Percentiles rank a stretch among this genome's conserved stretches.
Evolutionary conservation across 805 yeast species (phyloP).

Genomic region (Dipodascopsis tothii): DNA sequence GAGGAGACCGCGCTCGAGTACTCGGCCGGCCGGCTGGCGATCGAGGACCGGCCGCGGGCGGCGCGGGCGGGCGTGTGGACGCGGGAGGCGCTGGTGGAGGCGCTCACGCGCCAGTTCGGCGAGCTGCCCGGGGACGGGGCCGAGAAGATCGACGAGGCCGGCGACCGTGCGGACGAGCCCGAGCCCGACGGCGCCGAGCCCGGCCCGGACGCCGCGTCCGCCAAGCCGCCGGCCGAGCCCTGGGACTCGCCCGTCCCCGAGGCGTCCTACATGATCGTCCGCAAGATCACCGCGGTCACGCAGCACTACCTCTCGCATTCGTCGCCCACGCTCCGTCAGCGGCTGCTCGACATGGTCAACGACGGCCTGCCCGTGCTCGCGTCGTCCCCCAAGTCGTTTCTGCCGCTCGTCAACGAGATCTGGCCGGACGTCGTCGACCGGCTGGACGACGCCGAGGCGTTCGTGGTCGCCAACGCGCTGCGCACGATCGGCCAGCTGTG

Average conservation of each 20-base stretch:
- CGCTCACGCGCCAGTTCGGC: slow-evolving; percentile 24
- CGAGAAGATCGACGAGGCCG: slow-evolving; percentile 35
- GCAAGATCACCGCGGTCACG: slow-evolving; percentile 60
- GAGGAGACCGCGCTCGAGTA: slow-evolving; percentile 27
- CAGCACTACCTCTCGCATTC: slow-evolving; percentile 62
- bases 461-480: slow-evolving; percentile 30
- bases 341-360: slow-evolving; percentile 46
- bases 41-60: slow-evolving; percentile 8
- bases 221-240: slow-evolving; percentile 27
- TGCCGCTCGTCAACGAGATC: slow-evolving; percentile 45
- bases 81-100: slow-evolving; percentile 23
- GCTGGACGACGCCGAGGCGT: slow-evolving; percentile 29
- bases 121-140: slow-evolving; percentile 26
- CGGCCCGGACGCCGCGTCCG: not conserved
- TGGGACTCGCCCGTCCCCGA: slow-evolving; percentile 69
- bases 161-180: slow-evolving; percentile 25
- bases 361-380: slow-evolving; percentile 48
- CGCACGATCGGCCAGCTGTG: slow-evolving; percentile 28
- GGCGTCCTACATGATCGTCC: slow-evolving; percentile 49
- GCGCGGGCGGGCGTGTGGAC: slow-evolving; percentile 18
- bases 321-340: slow-evolving; percentile 48
- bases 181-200: not conserved
- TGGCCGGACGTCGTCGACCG: slow-evolving; percentile 43
- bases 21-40: not conserved
- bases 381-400: slow-evolving; percentile 38